phyloP scores from a whole-genome alignment of 495 filamentous ascomycete species.

The Saxophila tyrrhenica region DNA sequence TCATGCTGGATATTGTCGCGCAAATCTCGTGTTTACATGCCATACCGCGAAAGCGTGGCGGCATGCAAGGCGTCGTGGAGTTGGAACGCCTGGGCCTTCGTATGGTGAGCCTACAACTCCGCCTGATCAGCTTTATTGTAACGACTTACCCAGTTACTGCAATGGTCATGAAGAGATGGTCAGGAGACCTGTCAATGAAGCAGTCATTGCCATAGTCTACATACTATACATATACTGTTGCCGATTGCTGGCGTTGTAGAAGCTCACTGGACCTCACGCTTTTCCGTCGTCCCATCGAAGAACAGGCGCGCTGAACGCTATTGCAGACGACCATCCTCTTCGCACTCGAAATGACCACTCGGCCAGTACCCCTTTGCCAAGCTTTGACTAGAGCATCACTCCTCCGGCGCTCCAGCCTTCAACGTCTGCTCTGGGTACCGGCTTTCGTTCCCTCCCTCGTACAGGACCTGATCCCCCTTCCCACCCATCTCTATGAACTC shows the following conservation, averaged over 20 bases:
- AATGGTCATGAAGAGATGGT: not conserved
- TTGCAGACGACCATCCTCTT: no score
- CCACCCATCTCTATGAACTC: constrained; percentile 76
- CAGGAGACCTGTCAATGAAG: not conserved
- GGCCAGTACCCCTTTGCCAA: not conserved
- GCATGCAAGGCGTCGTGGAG: not conserved
- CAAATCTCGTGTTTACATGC: not conserved
- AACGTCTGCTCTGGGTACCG: constrained; percentile 16
- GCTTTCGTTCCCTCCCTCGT: constrained; percentile 37
- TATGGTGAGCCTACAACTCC: no score
- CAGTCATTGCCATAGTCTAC: not conserved
- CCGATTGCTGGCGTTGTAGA: not conserved
- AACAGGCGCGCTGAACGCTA: not conserved
- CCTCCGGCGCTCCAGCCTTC: constrained; percentile 13
- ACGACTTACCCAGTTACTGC: not conserved
- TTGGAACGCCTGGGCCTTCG: not conserved
- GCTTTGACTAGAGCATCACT: not conserved
- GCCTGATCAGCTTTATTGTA: no score
- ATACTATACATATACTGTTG: not conserved
- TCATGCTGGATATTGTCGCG: no score
- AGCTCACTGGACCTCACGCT: not conserved
- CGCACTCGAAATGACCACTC: no score
- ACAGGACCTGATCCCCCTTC: constrained; percentile 69
- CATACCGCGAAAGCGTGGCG: not conserved
- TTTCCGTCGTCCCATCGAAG: not conserved